Base-by-base conservation (phyloP, 352 stramenopile species). In the Pythium rishiriense region DNA sequence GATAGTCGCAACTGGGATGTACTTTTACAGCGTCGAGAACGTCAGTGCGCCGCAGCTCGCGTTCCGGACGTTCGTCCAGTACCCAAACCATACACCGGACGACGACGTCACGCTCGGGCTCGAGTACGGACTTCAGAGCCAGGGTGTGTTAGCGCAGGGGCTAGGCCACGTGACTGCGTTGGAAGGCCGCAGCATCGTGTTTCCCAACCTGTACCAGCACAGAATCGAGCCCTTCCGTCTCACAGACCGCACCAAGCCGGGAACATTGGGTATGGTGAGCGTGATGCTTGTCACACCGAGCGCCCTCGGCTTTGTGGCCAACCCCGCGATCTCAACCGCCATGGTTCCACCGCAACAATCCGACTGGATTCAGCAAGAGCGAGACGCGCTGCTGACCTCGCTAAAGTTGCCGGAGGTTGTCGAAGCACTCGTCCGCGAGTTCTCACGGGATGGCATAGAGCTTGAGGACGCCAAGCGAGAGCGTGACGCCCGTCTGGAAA, bases 21-120 rank as follows among this genome's bases (percentile, higher is more conserved):
- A 76, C 31, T 78, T 68, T 42, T 78, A 74, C 25, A 61, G 54
- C 47, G 53, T 51, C 31, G 49, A 70, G 6, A 81, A 78, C 33
- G 62, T 81, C 42, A 68, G 55, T 0, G 41, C 70, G 19, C 63
- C 70, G 1, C 46, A 43, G 8, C 47, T 78, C 3, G 57, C 51
- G 28, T 73, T 81, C 51, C 70, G 73, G 14, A 46, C 15, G 6
- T 42, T 57, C 22, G 64, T 73, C 11, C 11, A 58, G 3, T 39
- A 43, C 11, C 61, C 63, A 17, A 15, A 68, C 1, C 52, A 50
- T 21, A 43, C 61, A 2, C 26, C 60, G 9, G 45, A 62, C 31
- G 58, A 70, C 24, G 21, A 28, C 10, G 28, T 71, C n/a, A 58
- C 35, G 37, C 35, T 73, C 17, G 57, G 33, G 2, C 22, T 58